A percentile compares a stretch with the other conserved stretches of the same genome.
phyloP scores from a whole-genome alignment of 805 yeast species.

The Metschnikowia colocasiae region DNA sequence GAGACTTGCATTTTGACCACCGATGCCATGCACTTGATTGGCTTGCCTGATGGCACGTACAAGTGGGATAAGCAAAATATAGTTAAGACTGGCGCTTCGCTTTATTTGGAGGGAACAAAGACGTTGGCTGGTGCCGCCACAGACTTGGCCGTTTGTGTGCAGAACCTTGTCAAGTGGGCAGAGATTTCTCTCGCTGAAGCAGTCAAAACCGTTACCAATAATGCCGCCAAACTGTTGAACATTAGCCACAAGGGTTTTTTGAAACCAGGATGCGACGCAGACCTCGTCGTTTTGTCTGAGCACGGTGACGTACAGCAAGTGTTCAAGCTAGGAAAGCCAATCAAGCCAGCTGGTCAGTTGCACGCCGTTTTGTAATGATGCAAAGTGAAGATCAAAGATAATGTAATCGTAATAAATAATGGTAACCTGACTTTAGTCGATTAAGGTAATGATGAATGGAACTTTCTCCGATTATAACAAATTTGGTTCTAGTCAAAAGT shows the following conservation, averaged over 20 bases:
- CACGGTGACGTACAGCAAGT: conserved; percentile 45
- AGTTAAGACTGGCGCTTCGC: conserved; percentile 44
- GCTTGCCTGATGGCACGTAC: conserved; percentile 55
- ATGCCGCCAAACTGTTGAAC: conserved; percentile 49
- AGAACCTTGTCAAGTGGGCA: conserved; percentile 51
- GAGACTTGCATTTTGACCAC: conserved; percentile 55
- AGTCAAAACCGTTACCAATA: conserved; percentile 52
- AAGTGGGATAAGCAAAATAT: conserved; percentile 48
- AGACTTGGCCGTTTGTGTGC: conserved; percentile 46
- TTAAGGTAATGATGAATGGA: too few species aligned
- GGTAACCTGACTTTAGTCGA: too few species aligned
- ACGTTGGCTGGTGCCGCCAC: conserved; percentile 65
- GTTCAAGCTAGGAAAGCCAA: conserved; percentile 45
- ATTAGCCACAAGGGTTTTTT: conserved; percentile 48
- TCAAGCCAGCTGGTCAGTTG: conserved; percentile 3
- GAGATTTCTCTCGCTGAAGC: conserved; percentile 47
- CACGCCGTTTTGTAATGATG: conserved; percentile 6
- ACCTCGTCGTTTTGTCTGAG: conserved; percentile 44
- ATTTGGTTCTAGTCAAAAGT: too few species aligned
- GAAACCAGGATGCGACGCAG: conserved; percentile 53
- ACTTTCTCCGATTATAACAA: too few species aligned
- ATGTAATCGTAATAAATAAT: neutral
- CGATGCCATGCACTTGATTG: conserved; percentile 57
- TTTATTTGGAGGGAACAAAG: conserved; percentile 49
- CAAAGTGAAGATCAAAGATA: too few species aligned